These are phyloP conservation scores for Aspergillus sp. DNA, from an alignment of 2,329 filamentous ascomycete species.

Conservation along the genomic window DNA sequence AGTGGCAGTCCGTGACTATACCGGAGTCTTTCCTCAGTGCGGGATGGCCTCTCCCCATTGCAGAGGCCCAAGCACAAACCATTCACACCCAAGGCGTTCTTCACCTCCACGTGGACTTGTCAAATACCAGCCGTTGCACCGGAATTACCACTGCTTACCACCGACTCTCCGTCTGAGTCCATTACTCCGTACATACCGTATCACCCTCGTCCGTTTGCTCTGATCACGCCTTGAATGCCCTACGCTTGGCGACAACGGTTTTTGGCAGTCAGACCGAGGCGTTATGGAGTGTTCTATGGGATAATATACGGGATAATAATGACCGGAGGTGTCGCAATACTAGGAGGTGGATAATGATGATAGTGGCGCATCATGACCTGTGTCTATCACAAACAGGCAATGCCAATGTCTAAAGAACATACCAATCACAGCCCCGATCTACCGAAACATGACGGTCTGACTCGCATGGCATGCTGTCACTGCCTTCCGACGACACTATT, in stretches of 20 bases:
- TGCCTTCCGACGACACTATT: background rate
- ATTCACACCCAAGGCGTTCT: constrained; percentile 12
- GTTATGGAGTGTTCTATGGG: background rate
- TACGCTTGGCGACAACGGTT: constrained; percentile 6
- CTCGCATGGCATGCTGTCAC: background rate
- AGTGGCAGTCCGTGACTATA: background rate
- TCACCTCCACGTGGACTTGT: constrained; percentile 15
- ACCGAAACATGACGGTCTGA: background rate
- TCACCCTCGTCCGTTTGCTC: background rate
- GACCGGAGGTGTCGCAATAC: background rate
- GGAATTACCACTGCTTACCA: constrained; percentile 1
- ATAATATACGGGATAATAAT: background rate
- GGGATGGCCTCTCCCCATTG: background rate
- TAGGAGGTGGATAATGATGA: background rate
- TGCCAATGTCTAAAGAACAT: no score
- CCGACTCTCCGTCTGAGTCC: background rate
- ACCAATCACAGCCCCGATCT: background rate
- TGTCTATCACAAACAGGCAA: background rate
- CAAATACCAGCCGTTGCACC: constrained; percentile 16
- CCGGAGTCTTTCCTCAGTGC: background rate
- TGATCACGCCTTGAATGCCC: no score
- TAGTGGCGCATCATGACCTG: background rate
- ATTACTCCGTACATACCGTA: background rate
- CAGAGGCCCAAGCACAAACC: constrained; percentile 14
- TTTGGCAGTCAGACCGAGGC: constrained; percentile 6